Evolutionary conservation across 2,329 filamentous ascomycete species (phyloP), one percentile per base, ranked within the genome.

Genomic region (Fusarium nodosum): DNA sequence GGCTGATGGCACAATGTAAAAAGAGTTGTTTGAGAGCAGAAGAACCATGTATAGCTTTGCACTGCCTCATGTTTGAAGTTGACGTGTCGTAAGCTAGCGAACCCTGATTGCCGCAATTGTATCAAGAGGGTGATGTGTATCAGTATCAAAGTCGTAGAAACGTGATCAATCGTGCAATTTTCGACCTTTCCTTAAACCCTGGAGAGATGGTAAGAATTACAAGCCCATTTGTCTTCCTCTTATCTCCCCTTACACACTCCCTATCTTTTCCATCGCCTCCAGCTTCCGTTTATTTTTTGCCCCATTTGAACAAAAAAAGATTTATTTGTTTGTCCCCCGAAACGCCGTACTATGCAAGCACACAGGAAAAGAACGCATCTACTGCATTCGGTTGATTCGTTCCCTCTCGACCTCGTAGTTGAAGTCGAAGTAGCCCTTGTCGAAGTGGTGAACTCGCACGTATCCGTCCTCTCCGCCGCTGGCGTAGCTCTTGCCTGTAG

Each of bases 371-470:
- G 73, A 77, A 73, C 69, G 66, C 66, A 66, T 75, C 64, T 77
- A 79, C 75, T 80, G 75, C 77, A 79, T 69, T 58, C 78, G 80
- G 81, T 86, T 87, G 76, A 82, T 78, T 69, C 85, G 82, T 85
- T 97, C 94, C 82, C 94, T 88, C 89, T 99, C 96, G 67, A 98
- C 96, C 87, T 99, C 96, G 82, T 97, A 99, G 86, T 92, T 89
- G 85, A 99, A 99, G 82, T 99, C 96, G 81, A 96, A 98, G 87
- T 97, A 99, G 68, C 91, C 89, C 87, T 97, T 97, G 85, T 99
- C 96, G 83, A 99, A 99, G 83, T 97, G 93, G 84, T 99, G 96
- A 74, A 98, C 91, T 78, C 96, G 93, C 71, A 99, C 95, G 84
- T 99, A 99, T 77, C 96, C 96, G 82, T 99, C 96, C 85, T 99